These are phyloP conservation scores for Leccinum truebloodii DNA, from an alignment of 768 basidiomycete species.

Conservation along the genomic window DNA sequence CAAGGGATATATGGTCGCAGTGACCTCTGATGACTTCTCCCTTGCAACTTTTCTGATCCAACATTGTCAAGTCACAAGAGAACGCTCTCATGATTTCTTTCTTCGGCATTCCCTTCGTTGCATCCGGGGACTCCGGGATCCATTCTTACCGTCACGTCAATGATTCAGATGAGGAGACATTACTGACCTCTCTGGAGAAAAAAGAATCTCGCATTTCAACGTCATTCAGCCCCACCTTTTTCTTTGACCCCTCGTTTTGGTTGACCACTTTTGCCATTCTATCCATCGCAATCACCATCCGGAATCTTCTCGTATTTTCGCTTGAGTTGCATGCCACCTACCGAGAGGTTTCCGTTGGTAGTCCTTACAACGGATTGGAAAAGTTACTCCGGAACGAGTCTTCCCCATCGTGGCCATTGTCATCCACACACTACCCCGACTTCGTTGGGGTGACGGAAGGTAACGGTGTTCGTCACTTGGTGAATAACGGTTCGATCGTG, in stretches of 20 bases:
- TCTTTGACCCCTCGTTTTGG: constrained; percentile 21
- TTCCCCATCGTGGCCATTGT: constrained; percentile 30
- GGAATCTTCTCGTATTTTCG: constrained; percentile 21
- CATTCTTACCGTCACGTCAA: constrained; percentile 18
- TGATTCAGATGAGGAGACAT: constrained; percentile 19
- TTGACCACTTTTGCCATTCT: constrained; percentile 17
- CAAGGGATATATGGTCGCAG: constrained; percentile 8
- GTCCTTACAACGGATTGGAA: constrained; percentile 26
- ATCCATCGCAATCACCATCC: constrained; percentile 21
- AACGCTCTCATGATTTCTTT: constrained; percentile 7
- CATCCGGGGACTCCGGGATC: background rate
- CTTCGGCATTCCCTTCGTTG: background rate
- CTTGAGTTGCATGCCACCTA: constrained; percentile 2
- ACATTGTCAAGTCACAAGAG: background rate
- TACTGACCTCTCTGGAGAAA: constrained; percentile 1
- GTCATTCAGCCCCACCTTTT: background rate
- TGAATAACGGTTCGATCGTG: constrained; percentile 24
- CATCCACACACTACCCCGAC: constrained; percentile 23
- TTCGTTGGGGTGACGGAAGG: constrained; percentile 21
- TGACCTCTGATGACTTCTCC: background rate
- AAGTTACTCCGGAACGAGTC: constrained; percentile 27
- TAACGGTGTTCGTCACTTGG: constrained; percentile 6
- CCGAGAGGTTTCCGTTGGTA: constrained; percentile 16
- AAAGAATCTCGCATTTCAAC: background rate
- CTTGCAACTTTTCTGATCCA: background rate